Evolutionary conservation across 2,329 filamentous ascomycete genomes (phyloP).

Genomic region (Fusarium falciforme): DNA sequence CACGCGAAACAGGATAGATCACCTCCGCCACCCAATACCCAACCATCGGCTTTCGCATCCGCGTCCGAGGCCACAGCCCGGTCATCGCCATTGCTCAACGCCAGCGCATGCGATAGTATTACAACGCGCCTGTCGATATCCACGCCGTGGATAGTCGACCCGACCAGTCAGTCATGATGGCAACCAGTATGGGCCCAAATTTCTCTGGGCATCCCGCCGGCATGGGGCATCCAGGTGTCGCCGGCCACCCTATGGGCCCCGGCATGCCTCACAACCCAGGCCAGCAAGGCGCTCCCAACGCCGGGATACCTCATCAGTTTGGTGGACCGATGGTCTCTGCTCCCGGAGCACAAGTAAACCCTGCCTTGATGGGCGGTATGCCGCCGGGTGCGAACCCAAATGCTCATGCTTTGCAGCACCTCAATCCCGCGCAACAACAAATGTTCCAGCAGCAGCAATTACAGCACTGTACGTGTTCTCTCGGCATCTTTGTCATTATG

Average conservation of each 20-base stretch:
- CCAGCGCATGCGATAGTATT: slow-evolving; percentile 62
- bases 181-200: slow-evolving; percentile 70
- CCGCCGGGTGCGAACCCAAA: slow-evolving; percentile 74
- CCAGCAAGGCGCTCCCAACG: slow-evolving; percentile 75
- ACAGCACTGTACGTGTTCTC: slow-evolving; percentile 48
- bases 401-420: slow-evolving; percentile 77
- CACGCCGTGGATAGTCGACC: slow-evolving; percentile 69
- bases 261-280: slow-evolving; percentile 76
- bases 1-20: slow-evolving; percentile 44
- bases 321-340: slow-evolving; percentile 77
- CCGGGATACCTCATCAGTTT: slow-evolving; percentile 74
- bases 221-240: slow-evolving; percentile 78
- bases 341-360: slow-evolving; percentile 77
- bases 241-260: slow-evolving; percentile 72
- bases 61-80: slow-evolving; percentile 18
- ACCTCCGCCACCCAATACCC: slow-evolving; percentile 26
- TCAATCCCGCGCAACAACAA: slow-evolving; percentile 71
- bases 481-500: neutral
- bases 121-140: slow-evolving; percentile 64
- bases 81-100: slow-evolving; percentile 36
- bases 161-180: slow-evolving; percentile 70
- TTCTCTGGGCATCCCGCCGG: slow-evolving; percentile 75
- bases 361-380: slow-evolving; percentile 82
- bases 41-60: slow-evolving; percentile 32
- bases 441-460: slow-evolving; percentile 66